Evolutionary conservation across 2,329 filamentous ascomycete species (phyloP).

Genomic region (Talaromyces verruculosus): DNA sequence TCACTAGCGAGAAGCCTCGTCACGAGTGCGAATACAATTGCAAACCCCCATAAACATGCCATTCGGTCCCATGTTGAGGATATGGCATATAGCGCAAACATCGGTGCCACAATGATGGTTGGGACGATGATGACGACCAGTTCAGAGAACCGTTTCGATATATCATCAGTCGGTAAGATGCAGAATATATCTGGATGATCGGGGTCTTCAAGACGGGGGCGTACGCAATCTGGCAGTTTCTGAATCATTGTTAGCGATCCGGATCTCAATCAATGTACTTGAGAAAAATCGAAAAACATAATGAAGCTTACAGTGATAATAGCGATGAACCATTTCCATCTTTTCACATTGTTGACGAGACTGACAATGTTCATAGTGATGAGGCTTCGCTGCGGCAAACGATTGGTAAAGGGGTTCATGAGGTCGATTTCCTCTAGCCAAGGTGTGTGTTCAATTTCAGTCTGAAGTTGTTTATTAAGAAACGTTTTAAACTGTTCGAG

Average conservation of each 20-base stretch:
- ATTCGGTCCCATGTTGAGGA: slow-evolving; percentile 7
- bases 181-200: neutral
- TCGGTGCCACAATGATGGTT: slow-evolving; percentile 11
- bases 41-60: slow-evolving; percentile 10
- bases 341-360: neutral
- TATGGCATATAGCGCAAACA: slow-evolving; percentile 17
- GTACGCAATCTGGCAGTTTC: neutral
- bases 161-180: neutral
- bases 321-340: neutral
- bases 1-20: neutral
- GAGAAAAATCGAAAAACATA: too few relatives aligned
- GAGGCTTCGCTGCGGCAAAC: neutral
- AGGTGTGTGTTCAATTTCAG: neutral
- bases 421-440: slow-evolving; percentile 9
- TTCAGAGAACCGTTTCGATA: neutral
- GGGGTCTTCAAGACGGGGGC: neutral
- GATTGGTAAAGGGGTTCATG: neutral
- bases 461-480: neutral
- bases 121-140: slow-evolving; percentile 6
- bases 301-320: too few relatives aligned
- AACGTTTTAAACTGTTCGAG: neutral
- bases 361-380: neutral
- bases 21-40: neutral
- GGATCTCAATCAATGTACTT: neutral
- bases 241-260: neutral